These are phyloP conservation scores for Pythium dissimile DNA, from an alignment of 352 stramenopile genomes.

Conservation along the genomic window DNA sequence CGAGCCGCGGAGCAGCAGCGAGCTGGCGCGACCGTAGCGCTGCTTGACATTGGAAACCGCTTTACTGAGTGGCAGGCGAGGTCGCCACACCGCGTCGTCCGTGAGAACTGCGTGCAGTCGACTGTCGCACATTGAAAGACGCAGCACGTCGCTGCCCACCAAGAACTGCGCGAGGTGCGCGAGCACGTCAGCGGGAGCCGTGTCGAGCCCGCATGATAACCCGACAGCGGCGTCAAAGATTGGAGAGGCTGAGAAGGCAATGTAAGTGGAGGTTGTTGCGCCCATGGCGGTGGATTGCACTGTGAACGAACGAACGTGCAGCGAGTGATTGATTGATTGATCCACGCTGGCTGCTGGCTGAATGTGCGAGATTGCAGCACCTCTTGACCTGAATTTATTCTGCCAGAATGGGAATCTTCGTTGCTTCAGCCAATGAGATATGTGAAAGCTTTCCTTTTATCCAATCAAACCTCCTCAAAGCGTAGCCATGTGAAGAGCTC, in stretches of 20 bases:
- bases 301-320: too few relatives aligned
- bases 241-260: not conserved
- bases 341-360: too few relatives aligned
- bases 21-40: not conserved
- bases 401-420: not conserved
- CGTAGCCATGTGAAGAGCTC: not conserved
- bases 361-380: not conserved
- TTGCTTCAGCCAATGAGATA: not conserved
- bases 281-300: not conserved
- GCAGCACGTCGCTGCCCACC: constrained; percentile 21
- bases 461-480: not conserved
- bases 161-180: constrained; percentile 16
- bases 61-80: not conserved
- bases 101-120: not conserved
- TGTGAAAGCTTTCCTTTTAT: not conserved
- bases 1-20: constrained; percentile 4
- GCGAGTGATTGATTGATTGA: too few relatives aligned
- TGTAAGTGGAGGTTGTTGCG: not conserved
- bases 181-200: constrained; percentile 9
- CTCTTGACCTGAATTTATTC: not conserved
- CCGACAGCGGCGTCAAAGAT: too few relatives aligned
- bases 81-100: not conserved
- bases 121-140: constrained; percentile 17
- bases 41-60: not conserved
- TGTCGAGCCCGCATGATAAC: not conserved